Base-by-base conservation (phyloP, 2,329 filamentous ascomycete species). In the Gnomoniopsis sp. region DNA sequence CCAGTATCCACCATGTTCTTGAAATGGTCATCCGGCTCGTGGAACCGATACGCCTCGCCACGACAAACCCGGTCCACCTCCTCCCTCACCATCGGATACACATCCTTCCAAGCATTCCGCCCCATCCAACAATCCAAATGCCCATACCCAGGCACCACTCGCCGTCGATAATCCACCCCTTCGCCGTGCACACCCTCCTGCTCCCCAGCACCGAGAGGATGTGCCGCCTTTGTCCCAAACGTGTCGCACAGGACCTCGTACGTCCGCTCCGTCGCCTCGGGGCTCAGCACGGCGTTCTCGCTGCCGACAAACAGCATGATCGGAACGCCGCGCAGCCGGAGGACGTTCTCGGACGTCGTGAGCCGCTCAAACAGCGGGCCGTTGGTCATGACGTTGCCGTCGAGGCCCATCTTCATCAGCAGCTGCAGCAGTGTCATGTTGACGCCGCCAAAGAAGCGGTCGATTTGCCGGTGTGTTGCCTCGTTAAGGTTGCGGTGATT, bases 41-140 rank as follows among this genome's bases (percentile, higher is more conserved):
- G 63, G 62, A 80, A 81, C 26, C 59, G 62, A 58, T 80, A 81
- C 2, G 54, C 55, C 51, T 71, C 69, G 0, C 77, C 77, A 6
- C 77, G 68, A 3, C 75, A 72, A 1, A 85, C 80, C 11, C 80
- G 75, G 63, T 85, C 81, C 1, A 85, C 73, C 69, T 84, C 80
- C 65, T 80, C 76, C 33, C 78, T 68, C 10, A 87, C 74, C 53
- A 81, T 75, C 0, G 83, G 83, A 65, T 79, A 87, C 30, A 87
- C 80, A 65, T 87, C 84, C 67, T 74, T 79, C 75, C 79, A 84
- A 3, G 82, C 81, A 57, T 81, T 78, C 47, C 79, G 75, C 3
- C 84, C 83, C 80, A 86, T 86, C 81, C 82, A 86, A 65, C 79
- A 80, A 72, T 87, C 84, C 43, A 86, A 69, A 67, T 87, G 83